Base-by-base conservation (phyloP, 768 basidiomycete genomes). In the Russula sp. region DNA sequence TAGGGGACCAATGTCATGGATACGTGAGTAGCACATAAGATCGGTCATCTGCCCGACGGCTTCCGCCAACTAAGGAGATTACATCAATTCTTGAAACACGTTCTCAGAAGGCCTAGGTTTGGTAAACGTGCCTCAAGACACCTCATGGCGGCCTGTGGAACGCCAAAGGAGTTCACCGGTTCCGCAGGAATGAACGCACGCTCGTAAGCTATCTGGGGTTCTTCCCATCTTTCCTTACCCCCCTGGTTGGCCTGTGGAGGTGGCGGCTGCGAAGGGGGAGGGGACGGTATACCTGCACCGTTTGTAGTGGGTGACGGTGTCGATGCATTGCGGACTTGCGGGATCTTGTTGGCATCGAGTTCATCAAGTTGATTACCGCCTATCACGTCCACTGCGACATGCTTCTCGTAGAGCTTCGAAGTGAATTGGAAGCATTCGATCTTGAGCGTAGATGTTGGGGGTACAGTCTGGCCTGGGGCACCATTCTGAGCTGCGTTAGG, bases 101-200 rank as follows among this genome's bases (percentile, higher is more conserved):
- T 59, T 36, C 22, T 47, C 41, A 39, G n/a, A 20, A 41, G 32
- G 46, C 60, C 36, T 25, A 22, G 58, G 34, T 46, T 54, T 16
- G 25, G 29, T 62, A 38, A 53, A 70, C 79, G 59, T 59, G 87
- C 87, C 80, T 93, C 90, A 39, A 93, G 75, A 79, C 89, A 91
- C 57, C 90, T 79, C 91, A 92, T 92, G 18, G 90, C 90, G 3
- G 88, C 89, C 70, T 92, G 89, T 7, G 90, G 89, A 56, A 93
- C 90, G 5, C 90, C 90, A 73, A 92, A 93, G 25, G 87, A 87
- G 69, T 92, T 92, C 55, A 93, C 88, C 8, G 90, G 90, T 68
- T 91, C 90, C 5, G 83, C 82, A 13, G 91, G 90, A 66, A 91
- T 81, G n/a, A 77, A 77, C 38, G 82, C 87, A 38, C 75, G 76